Evolutionary conservation across 352 stramenopile species (phyloP).

Genomic region (Phytophthora macrochlamydospora): DNA sequence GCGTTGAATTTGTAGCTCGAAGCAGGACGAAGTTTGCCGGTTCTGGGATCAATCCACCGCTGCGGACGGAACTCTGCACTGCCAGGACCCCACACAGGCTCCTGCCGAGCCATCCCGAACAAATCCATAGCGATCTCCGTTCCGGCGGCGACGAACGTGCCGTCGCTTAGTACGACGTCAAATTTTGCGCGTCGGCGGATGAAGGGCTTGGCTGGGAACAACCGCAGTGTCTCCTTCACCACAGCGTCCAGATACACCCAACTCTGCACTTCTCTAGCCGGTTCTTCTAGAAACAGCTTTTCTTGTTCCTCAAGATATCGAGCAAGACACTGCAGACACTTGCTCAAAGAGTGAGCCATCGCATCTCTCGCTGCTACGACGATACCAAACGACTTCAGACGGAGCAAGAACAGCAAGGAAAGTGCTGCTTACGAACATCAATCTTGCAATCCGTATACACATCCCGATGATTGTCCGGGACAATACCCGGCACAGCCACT

Average conservation of each 20-base stretch:
- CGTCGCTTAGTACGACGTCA: constrained; percentile 58
- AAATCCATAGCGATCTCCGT: constrained; percentile 49
- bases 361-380: constrained; percentile 73
- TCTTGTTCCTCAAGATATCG: constrained; percentile 55
- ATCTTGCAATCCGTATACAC: too few species aligned
- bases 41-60: constrained; percentile 53
- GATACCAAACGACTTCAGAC: too few species aligned
- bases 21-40: constrained; percentile 33
- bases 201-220: constrained; percentile 48
- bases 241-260: constrained; percentile 52
- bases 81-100: constrained; percentile 52
- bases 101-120: constrained; percentile 51
- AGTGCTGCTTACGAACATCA: too few species aligned
- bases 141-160: constrained; percentile 52
- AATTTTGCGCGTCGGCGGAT: constrained; percentile 46
- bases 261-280: constrained; percentile 17
- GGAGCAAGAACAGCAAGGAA: too few species aligned
- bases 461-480: too few species aligned
- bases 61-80: constrained; percentile 58
- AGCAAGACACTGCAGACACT: constrained; percentile 66
- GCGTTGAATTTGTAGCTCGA: constrained; percentile 62
- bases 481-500: too few species aligned
- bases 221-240: constrained; percentile 62
- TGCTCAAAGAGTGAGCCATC: constrained; percentile 60
- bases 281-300: constrained; percentile 30